Evolutionary conservation across 495 filamentous ascomycete genomes (phyloP).

Genomic region (Tuber brumale): DNA sequence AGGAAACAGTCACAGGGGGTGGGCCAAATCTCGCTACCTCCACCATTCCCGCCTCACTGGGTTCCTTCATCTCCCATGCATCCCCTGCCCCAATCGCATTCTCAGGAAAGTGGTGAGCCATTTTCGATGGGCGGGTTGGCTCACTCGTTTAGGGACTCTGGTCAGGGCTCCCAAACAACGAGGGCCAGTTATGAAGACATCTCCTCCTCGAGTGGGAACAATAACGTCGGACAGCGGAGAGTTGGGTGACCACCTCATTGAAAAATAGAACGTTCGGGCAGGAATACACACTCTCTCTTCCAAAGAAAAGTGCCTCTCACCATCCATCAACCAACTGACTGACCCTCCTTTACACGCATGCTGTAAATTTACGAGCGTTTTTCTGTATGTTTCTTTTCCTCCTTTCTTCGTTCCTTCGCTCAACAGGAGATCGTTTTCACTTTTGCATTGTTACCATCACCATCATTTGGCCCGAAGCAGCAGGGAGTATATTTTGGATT

Average conservation of each 20-base stretch:
- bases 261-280: not conserved
- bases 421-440: not conserved
- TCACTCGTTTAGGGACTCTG: slow-evolving; percentile 1
- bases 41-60: slow-evolving; percentile 21
- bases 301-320: not conserved
- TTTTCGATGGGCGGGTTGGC: slow-evolving; percentile 1
- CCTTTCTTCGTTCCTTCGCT: not conserved
- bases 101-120: not conserved
- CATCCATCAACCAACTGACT: not conserved
- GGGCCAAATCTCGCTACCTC: slow-evolving; percentile 23
- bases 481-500: not conserved
- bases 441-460: not conserved
- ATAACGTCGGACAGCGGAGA: not conserved
- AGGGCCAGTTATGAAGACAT: not conserved
- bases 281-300: not conserved
- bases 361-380: not conserved
- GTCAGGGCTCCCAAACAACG: slow-evolving; percentile 3
- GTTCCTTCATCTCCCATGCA: not conserved
- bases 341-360: not conserved
- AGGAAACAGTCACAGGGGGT: slow-evolving; percentile 33
- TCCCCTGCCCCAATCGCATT: not conserved
- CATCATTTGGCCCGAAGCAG: not conserved
- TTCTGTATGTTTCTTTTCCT: not conserved
- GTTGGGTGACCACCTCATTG: not conserved
- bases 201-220: not conserved